Evolutionary conservation across 345 rosid species (phyloP).

Genomic region (Eucalyptus globulus): DNA sequence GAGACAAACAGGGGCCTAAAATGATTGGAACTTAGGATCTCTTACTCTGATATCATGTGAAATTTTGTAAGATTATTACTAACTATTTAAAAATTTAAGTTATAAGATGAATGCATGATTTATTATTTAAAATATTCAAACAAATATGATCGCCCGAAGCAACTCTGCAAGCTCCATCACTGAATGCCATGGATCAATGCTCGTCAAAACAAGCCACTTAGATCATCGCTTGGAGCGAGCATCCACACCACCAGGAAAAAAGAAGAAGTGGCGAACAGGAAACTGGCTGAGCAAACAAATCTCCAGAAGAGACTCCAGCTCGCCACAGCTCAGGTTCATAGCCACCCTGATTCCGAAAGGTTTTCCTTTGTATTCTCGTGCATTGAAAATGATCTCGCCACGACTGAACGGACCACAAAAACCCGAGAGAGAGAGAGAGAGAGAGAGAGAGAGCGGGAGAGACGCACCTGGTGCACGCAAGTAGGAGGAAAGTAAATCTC

Average conservation of each 20-base stretch:
- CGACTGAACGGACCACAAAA: background rate
- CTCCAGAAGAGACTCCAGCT: background rate
- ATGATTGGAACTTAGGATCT: too few relatives aligned
- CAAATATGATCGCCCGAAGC: background rate
- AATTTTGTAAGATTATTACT: too few relatives aligned
- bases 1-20: too few relatives aligned
- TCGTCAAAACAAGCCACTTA: background rate
- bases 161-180: background rate
- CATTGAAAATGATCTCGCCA: background rate
- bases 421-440: background rate
- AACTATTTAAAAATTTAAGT: too few relatives aligned
- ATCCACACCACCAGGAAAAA: background rate
- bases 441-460: background rate
- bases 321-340: background rate
- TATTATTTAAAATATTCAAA: too few relatives aligned
- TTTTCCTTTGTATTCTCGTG: background rate
- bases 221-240: background rate
- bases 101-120: too few relatives aligned
- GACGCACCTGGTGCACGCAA: conserved; percentile 72
- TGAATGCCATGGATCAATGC: background rate
- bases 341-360: background rate
- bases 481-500: conserved; percentile 96
- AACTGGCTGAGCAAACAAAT: background rate
- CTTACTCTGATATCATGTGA: rapidly evolving
- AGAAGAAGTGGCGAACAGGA: background rate